Evolutionary conservation across 441 rosid genomes (phyloP).

Genomic region (Eruca vesicaria): DNA sequence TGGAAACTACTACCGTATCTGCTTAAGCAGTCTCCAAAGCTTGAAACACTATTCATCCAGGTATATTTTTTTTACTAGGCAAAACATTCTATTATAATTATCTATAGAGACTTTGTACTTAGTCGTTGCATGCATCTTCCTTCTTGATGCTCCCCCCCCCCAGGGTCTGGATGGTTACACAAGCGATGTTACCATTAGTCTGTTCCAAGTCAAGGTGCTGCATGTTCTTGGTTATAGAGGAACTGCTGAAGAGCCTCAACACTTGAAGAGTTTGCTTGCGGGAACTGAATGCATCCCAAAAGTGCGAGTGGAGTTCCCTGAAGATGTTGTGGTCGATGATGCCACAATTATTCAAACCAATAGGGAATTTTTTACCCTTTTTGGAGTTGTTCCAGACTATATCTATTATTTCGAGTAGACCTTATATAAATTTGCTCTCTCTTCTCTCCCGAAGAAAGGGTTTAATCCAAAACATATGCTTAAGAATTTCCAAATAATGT

Average conservation of each 20-base stretch:
- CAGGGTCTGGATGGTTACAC: not conserved
- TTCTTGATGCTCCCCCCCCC: not conserved
- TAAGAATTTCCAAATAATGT: constrained; percentile 25
- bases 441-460: constrained; percentile 3
- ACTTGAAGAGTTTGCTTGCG: not conserved
- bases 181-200: not conserved
- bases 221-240: not conserved
- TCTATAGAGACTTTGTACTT: not conserved
- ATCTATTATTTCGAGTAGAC: not conserved
- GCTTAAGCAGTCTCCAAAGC: constrained; percentile 9
- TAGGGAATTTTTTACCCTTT: not conserved
- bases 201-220: not conserved
- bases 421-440: not conserved
- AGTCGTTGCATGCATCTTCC: not conserved
- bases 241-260: not conserved
- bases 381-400: not conserved
- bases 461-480: constrained; percentile 36
- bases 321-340: not conserved
- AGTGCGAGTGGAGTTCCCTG: not conserved
- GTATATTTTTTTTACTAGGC: not conserved
- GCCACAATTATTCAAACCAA: not conserved
- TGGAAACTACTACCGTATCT: constrained; percentile 1
- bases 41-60: constrained; percentile 1
- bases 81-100: too few species aligned
- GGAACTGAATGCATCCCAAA: not conserved